Evolutionary conservation across 352 stramenopile genomes (phyloP), one percentile per base, ranked within the genome.

Genomic region (Phytopythium chamaehyphon): DNA sequence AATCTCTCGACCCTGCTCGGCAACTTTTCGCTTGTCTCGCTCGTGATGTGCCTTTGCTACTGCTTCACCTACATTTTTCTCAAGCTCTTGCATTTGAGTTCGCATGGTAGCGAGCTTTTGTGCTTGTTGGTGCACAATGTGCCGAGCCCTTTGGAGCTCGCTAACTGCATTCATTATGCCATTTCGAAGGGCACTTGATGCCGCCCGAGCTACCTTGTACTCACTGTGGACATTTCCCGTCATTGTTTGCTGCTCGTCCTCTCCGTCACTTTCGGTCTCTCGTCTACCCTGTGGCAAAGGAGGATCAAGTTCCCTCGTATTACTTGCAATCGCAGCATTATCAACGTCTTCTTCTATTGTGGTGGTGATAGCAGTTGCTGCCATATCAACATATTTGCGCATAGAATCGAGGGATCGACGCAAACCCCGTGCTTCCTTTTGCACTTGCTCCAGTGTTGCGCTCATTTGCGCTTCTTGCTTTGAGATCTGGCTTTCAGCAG

Each of bases 1-100:
- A 23, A 90, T 86, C n/a, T 88, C 79, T 8, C 74, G 71, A 2
- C 76, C 72, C 37, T 87, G 66, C 47, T 90, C 76, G 15, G 63
- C 59, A 7, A 90, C 18, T 21, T 59, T 54, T 21, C 71, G 47
- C 35, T 83, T 64, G 26, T 82, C 70, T 0, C 51, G 56, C 28
- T 87, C 51, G 7, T 83, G 66, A 23, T 76, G 66, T 28, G 77
- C 53, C 26, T 64, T 61, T 19, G 48, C 11, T 11, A 62, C 57
- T 44, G 79, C 69, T n/a, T 81, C 66, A 7, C 47, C 51, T 21
- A 62, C 56, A 23, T 72, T 48, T 7, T 70, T 59, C 55, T 88
- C 76, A 3, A 88, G 47, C 28, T 88, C 71, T 6, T 47, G 39
- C 1, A 52, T 24, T 19, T 55, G 63, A 19, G 81, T 62, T 0